Conservation (phyloP, 1,284 basidiomycete species). For the Acaromyces ingoldii region DNA sequence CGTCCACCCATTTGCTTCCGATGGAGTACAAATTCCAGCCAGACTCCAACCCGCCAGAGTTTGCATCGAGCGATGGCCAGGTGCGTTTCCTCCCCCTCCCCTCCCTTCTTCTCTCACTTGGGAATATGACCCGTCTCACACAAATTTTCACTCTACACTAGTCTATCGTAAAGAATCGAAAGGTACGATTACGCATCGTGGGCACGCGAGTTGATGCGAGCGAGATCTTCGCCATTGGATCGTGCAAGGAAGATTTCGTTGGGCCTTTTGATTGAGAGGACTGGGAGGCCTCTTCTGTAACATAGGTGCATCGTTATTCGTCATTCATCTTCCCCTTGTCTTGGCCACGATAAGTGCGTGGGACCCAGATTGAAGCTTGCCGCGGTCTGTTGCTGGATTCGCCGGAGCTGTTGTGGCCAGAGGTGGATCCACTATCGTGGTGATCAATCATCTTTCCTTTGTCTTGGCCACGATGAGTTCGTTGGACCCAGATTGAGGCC, state of each 20-base stretch:
- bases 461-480: too few species aligned
- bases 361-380: too few species aligned
- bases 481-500: too few species aligned
- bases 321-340: too few species aligned
- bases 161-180: conserved; percentile 72
- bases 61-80: conserved; percentile 21
- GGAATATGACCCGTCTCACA: not conserved
- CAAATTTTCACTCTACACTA: conserved; percentile 3
- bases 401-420: too few species aligned
- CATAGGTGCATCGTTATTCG: too few species aligned
- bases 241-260: conserved; percentile 7
- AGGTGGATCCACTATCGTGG: too few species aligned
- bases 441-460: too few species aligned
- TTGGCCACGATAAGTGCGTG: too few species aligned
- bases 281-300: too few species aligned
- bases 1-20: conserved; percentile 78
- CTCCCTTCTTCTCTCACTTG: not conserved
- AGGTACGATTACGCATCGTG: conserved; percentile 89
- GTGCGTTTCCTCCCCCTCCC: not conserved
- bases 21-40: conserved; percentile 57
- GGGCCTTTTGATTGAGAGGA: conserved; percentile 1
- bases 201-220: conserved; percentile 95
- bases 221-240: conserved; percentile 61
- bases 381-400: too few species aligned
- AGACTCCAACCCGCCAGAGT: conserved; percentile 49